Percentiles rank a stretch among this genome's conserved stretches.
Evolutionary conservation across 208 protist genomes (phyloP).

Genomic region (Acanthamoeba castellanii): DNA sequence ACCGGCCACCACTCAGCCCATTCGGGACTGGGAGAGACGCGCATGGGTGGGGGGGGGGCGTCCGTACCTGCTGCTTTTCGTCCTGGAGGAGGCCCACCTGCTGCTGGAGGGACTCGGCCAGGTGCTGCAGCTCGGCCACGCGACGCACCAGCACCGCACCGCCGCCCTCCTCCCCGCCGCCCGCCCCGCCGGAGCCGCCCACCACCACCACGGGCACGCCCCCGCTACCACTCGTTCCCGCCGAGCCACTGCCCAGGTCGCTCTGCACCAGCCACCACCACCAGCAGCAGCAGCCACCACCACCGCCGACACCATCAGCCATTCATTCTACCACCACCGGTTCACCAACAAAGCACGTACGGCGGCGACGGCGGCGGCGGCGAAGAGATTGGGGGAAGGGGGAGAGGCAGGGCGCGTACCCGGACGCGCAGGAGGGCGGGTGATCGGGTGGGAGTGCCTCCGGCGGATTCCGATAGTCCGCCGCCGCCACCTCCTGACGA

Average conservation of each 20-base stretch:
- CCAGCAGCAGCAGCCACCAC: neutral
- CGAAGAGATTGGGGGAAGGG: neutral
- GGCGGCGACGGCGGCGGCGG: too few species aligned
- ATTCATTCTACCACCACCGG: too few species aligned
- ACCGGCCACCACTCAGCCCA: neutral
- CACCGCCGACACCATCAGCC: too few species aligned
- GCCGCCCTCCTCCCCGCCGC: neutral
- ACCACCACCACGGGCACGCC: neutral
- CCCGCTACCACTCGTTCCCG: neutral
- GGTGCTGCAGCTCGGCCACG: conserved; percentile 5
- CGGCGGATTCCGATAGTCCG: neutral
- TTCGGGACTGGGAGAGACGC: neutral
- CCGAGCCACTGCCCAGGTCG: neutral
- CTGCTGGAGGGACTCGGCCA: neutral
- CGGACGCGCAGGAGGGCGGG: neutral
- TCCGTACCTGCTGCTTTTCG: neutral
- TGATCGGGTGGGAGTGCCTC: neutral
- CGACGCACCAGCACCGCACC: neutral
- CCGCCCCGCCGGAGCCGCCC: too few species aligned
- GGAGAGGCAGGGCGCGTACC: neutral
- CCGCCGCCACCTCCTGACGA: neutral
- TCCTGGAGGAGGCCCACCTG: neutral
- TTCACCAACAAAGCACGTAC: too few species aligned
- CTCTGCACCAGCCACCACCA: neutral
- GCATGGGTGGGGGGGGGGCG: neutral